Evolutionary conservation across 1,284 basidiomycete genomes (phyloP), one percentile per base, ranked within the genome.

Genomic region (Boletellus sp.): DNA sequence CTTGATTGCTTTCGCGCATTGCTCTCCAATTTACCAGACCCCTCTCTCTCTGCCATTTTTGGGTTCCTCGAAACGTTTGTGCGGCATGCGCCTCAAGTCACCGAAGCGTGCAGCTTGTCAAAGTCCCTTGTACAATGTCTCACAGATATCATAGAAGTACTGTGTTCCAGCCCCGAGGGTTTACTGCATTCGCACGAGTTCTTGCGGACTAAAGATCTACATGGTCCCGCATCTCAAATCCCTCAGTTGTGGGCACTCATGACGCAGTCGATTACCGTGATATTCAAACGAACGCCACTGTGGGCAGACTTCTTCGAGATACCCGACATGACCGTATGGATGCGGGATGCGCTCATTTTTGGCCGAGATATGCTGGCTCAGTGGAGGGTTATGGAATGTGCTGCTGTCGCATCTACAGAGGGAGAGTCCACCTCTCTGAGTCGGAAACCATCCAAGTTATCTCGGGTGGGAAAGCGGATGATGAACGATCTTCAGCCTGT

Each of bases 291-390:
- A 48, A 94, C 93, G 4, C 85, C 87, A 0, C 66, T 74, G 19
- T 98, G 94, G 94, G 82, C 95, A 0, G 70, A 74, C 11, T 87
- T 79, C 63, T 91, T 91, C 65, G 85, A 89, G 53, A 84, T 83
- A 61, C 80, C 85, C 28, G 83, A 86, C 49, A 96, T 98, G 93
- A 80, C 89, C 22, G 81, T 86, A 44, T 98, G 94, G 94, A 97
- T 98, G 95, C 83, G 93, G 55, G 95, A 97, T 66, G 94, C 93
- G 1, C 76, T 97, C 49, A 93, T 97, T 51, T 93, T 96, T 64
- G 91, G 88, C 15, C 75, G 89, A 58, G 88, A 93, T 60, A 79
- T 96, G 73, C 73, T 96, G 26, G 85, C 84, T 5, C 85, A 92
- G 59, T 82, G 92, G 65, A 76, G 83, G 37, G 80, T 87, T 8